Evolutionary conservation across 2,329 filamentous ascomycete species (phyloP), one percentile per base, ranked within the genome.

Genomic region (Epichloe sp.): DNA sequence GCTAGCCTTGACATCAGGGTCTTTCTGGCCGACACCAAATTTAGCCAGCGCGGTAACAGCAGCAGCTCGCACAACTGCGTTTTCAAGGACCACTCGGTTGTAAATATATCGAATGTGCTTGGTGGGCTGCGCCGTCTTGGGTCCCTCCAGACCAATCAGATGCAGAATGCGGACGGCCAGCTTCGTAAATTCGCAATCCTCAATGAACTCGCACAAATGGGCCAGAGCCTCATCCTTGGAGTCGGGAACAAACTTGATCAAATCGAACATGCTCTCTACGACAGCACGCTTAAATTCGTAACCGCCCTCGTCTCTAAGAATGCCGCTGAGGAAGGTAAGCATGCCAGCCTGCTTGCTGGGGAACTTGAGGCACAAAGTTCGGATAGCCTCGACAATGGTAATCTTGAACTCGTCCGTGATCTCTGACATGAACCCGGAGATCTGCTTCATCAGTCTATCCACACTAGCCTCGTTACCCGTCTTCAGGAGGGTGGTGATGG

Each of bases 391-490:
- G 43, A 98, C 91, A 62, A 98, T 95, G n/a, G 93, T 98, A 59
- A 98, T 95, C 77, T 97, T 98, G 77, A 98, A 98, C 69, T 98
- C 93, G 64, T 98, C 93, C 6, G 91, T 96, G 58, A 97, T 97
- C 69, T 97, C 93, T 4, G 90, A 88, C 93, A 98, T 97, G 74
- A 98, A 96, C 40, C 86, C 85, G 23, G 88, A 89, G 56, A 98
- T 97, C 68, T 97, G 90, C 78, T 96, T 96, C 89, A 98, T 96
- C 58, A 98, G 72, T 50, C 93, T 83, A 66, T 98, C 93, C 44
- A 98, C 93, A 59, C 89, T 96, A 40, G 88, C 88, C 71, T 98
- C 93, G 64, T 97, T 98, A 54, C 93, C 93, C 11, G 93, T 98
- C 79, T 97, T 97, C 57, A 98, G 83, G 31, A 98, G 79, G 2